Percentiles rank a stretch among this genome's conserved stretches.
phyloP scores from a whole-genome alignment of 2,329 filamentous ascomycete genomes.

The Fusarium chuoi region DNA sequence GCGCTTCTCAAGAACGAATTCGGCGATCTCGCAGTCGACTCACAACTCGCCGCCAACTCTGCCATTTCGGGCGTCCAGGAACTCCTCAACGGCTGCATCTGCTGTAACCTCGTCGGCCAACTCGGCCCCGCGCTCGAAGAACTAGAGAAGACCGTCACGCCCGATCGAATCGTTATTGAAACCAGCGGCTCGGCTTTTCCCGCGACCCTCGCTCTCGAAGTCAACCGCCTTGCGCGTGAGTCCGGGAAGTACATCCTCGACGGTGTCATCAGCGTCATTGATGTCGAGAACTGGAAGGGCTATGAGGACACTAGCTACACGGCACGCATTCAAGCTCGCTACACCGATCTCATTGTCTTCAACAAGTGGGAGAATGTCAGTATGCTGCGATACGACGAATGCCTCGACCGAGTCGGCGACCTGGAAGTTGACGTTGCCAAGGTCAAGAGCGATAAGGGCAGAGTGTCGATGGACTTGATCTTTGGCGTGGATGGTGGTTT shows the following conservation, averaged over 20 bases:
- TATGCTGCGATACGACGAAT: conserved; percentile 80
- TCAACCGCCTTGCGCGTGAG: conserved; percentile 81
- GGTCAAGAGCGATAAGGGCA: conserved; percentile 85
- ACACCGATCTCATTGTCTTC: conserved; percentile 90
- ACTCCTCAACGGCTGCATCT: conserved; percentile 96
- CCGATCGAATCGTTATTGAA: conserved; percentile 93
- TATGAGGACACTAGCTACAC: conserved; percentile 94
- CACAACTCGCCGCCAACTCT: conserved; percentile 83
- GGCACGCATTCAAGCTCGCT: conserved; percentile 85
- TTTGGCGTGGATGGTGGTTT: conserved; percentile 90
- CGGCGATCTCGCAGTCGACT: conserved; percentile 93
- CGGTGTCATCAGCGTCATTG: conserved; percentile 88
- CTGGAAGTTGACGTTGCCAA: conserved; percentile 83
- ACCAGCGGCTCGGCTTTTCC: conserved; percentile 90
- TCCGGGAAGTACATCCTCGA: conserved; percentile 79
- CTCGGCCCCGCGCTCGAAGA: conserved; percentile 82
- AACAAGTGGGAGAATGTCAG: conserved; percentile 89
- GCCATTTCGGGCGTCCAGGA: conserved; percentile 92
- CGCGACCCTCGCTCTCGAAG: conserved; percentile 88
- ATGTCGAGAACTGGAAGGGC: conserved; percentile 94
- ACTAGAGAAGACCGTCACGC: conserved; percentile 67
- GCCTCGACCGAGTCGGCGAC: conserved; percentile 81
- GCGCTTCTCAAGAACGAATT: conserved; percentile 99
- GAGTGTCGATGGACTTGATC: conserved; percentile 80
- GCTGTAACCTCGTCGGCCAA: conserved; percentile 97